phyloP scores from a whole-genome alignment of 805 yeast species.

The Hanseniaspora lachancei region DNA sequence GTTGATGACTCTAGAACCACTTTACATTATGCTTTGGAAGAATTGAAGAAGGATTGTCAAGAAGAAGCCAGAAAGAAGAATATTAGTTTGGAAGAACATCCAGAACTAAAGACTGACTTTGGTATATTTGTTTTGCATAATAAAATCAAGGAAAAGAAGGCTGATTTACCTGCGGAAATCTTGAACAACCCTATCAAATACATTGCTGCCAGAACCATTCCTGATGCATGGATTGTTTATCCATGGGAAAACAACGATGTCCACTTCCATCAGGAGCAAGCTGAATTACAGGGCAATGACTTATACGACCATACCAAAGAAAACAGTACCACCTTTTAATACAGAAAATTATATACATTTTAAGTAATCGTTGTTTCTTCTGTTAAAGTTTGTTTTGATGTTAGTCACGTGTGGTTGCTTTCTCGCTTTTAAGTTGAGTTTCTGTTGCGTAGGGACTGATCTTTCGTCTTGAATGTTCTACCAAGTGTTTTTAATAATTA shows the following conservation, averaged over 20 bases:
- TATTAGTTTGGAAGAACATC: constrained; percentile 30
- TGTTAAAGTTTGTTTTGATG: not conserved
- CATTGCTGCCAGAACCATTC: constrained; percentile 62
- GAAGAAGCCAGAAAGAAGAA: constrained; percentile 45
- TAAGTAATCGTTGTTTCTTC: not conserved
- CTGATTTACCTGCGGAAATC: constrained; percentile 54
- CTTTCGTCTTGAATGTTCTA: too few species aligned
- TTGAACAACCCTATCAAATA: constrained; percentile 44
- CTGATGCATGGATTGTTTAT: constrained; percentile 73
- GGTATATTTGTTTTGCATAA: constrained; percentile 70
- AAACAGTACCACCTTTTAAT: constrained; percentile 8
- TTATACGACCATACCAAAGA: constrained; percentile 22
- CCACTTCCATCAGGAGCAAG: constrained; percentile 56
- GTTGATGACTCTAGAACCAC: constrained; percentile 83
- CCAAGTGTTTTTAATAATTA: too few species aligned
- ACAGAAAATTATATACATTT: not conserved
- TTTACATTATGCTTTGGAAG: constrained; percentile 63
- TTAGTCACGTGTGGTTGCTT: too few species aligned
- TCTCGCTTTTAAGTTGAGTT: too few species aligned
- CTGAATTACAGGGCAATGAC: constrained; percentile 65
- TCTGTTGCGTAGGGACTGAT: too few species aligned
- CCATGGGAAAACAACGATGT: constrained; percentile 79
- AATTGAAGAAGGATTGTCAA: constrained; percentile 57
- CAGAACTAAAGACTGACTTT: constrained; percentile 45
- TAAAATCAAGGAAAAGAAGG: constrained; percentile 58